Conservation (phyloP, 139 green algal genomes). For the Volvox reticuliferus region DNA sequence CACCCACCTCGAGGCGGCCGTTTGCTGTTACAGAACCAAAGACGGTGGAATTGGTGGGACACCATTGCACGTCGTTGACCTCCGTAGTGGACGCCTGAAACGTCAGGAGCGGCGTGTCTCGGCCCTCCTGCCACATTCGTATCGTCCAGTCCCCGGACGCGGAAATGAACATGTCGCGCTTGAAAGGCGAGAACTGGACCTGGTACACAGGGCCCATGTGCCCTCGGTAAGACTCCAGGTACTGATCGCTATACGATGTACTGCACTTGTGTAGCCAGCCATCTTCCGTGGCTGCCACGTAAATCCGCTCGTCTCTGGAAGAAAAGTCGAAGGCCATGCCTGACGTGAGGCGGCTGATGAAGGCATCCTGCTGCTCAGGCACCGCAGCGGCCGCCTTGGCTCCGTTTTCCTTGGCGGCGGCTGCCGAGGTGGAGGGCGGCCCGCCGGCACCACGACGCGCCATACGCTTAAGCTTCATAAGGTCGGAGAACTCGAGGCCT, state of each 20-base stretch:
- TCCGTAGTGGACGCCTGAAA: conserved; percentile 66
- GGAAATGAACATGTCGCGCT: conserved; percentile 78
- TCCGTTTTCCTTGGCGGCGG: conserved; percentile 10
- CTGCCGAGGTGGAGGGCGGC: neutral
- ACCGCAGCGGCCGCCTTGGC: conserved; percentile 11
- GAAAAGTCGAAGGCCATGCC: conserved; percentile 92
- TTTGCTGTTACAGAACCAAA: conserved; percentile 82
- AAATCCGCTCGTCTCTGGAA: conserved; percentile 74
- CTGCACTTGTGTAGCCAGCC: conserved; percentile 89
- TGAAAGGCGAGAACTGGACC: conserved; percentile 85
- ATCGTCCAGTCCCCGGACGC: conserved; percentile 86
- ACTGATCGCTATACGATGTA: conserved; percentile 87
- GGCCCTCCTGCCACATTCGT: conserved; percentile 80
- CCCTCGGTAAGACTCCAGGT: conserved; percentile 81
- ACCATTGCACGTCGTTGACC: conserved; percentile 85
- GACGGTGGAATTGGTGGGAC: conserved; percentile 82
- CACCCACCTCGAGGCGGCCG: conserved; percentile 76
- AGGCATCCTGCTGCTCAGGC: conserved; percentile 68
- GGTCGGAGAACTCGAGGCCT: conserved; percentile 83
- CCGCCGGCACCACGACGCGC: conserved; percentile 47
- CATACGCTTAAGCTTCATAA: conserved; percentile 88
- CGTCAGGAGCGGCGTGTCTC: conserved; percentile 68
- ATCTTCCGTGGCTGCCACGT: conserved; percentile 88
- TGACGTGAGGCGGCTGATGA: conserved; percentile 81
- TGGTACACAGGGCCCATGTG: conserved; percentile 87